Base-by-base conservation (phyloP, 176 grass and related monocot species). In the Puccinellia tenuiflora region DNA sequence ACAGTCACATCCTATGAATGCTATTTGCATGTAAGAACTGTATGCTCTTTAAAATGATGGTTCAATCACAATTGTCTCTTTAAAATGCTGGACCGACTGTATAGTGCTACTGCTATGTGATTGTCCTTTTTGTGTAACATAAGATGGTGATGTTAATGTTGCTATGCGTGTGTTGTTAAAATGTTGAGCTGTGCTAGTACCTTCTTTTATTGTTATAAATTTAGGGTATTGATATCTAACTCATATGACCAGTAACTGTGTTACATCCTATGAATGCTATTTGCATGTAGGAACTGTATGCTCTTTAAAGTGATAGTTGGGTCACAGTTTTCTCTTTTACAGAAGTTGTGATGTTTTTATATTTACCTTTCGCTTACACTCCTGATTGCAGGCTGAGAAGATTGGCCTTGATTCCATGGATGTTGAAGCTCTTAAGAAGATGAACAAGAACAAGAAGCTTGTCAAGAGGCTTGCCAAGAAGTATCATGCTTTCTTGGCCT, bases 361-460 rank as follows among this genome's bases (percentile, higher is more conserved):
- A 37, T 7, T 56, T 16, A 28, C 62, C 15, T 68, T 40, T 51
- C 4, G 10, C 54, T 20, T 22, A 33, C 75, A 61, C 31, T 34
- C 33, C 33, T 34, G 33, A 34, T 34, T 34, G 33, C 33, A 34
- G 33, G 33, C 2, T 34, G 33, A 34, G 33, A 95, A 88, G 52
- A 92, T 95, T 3, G 85, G 92, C 35, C 85, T 95, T 53, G 92
- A 94, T 39, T 94, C 68, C 62, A 94, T 94, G 89, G 92, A 94
- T 76, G 92, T 94, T 54, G 92, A 94, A 71, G 74, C 68, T 33
- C 85, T 91, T 67, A 94, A 94, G 48, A 94, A 94, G 47, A 94
- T 91, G 92, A 94, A 92, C 73, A 94, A 94, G 82, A 94, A 91
- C 67, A 94, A 96, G 90, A 96, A 96, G 85, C 85, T 94, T 53